Conservation (phyloP, 176 grass and related monocot species). For the Zoysia pacifica region DNA sequence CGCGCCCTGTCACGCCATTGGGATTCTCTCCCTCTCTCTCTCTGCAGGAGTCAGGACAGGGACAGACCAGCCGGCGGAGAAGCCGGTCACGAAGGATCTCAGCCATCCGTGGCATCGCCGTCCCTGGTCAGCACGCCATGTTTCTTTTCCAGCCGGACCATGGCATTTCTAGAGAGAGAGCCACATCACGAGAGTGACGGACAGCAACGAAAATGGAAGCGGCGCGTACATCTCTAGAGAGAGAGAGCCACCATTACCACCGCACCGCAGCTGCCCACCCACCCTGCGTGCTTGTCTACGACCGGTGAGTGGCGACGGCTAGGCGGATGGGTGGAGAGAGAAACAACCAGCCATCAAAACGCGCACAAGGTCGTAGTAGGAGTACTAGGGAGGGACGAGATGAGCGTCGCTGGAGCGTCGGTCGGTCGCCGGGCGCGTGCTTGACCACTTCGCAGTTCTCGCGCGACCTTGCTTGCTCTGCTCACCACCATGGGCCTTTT, state of each 20-base stretch:
- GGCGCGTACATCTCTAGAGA: neutral
- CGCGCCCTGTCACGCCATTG: neutral
- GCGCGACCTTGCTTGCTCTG: neutral
- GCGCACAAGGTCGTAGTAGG: neutral
- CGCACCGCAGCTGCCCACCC: slow-evolving; percentile 16
- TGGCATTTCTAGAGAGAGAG: slow-evolving; percentile 31
- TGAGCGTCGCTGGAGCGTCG: slow-evolving; percentile 8
- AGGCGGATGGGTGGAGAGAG: slow-evolving; percentile 36
- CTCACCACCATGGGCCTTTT: slow-evolving; percentile 36
- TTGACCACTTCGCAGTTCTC: neutral
- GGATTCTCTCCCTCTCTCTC: neutral
- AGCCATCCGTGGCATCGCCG: neutral
- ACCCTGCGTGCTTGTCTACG: neutral
- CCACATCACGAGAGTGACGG: neutral
- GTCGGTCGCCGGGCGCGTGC: neutral
- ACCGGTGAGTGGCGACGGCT: neutral
- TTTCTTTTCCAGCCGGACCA: neutral
- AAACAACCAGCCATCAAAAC: neutral
- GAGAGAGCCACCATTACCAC: slow-evolving; percentile 26
- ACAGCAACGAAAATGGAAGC: neutral
- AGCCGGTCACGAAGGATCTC: neutral
- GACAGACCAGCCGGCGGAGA: neutral
- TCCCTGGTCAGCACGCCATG: neutral
- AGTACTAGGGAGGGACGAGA: neutral
- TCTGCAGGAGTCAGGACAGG: neutral